Base-by-base conservation (phyloP, 768 basidiomycete genomes). In the Boletellus emodensis region DNA sequence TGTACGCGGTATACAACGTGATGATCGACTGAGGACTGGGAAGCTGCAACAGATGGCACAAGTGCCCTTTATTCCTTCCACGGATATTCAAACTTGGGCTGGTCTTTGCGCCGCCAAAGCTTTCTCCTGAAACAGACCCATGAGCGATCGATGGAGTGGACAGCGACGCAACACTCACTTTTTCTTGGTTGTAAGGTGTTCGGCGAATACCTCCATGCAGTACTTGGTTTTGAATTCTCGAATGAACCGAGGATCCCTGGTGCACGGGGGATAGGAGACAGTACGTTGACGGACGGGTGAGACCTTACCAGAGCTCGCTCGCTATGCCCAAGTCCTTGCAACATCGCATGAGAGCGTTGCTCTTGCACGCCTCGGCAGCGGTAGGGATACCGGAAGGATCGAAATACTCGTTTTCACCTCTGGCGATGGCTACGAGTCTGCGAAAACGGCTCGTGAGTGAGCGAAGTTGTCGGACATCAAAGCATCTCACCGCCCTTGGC, bases 351-450 rank as follows among this genome's bases (percentile, higher is more conserved):
- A 98, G 74, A 1, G 95, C 95, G 56, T 98, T 98, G 64, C 90
- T 92, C 70, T 97, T 98, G 73, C 88, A 91, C 0, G 86, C 92
- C 66, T 98, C 95, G 0, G 88, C 90, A 0, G 95, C 95, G 0
- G 95, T 98, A 2, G 95, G 82, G 44, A 98, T 83, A 13, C 93
- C 92, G 1, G 80, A 78, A 7, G 89, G 85, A 61, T 94, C 93
- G 60, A 97, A 98, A 69, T 94, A 97, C 59, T 96, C 92, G 58
- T 97, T 94, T 71, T 98, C 95, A 28, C 95, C 95, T 44, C 94
- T 79, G 3, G 95, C 89, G 54, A 97, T 84, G 9, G 81, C 88
- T 3, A 97, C 92, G 15, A 98, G 74, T 48, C 94, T 95, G 53
- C 6, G 12, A 43, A 40, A 20, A 38, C 2, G 38, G 13, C 3